Percentiles rank a stretch among this genome's conserved stretches.
phyloP scores from a whole-genome alignment of 169 alveolate genomes.

The Plasmodium cynomolgi region DNA sequence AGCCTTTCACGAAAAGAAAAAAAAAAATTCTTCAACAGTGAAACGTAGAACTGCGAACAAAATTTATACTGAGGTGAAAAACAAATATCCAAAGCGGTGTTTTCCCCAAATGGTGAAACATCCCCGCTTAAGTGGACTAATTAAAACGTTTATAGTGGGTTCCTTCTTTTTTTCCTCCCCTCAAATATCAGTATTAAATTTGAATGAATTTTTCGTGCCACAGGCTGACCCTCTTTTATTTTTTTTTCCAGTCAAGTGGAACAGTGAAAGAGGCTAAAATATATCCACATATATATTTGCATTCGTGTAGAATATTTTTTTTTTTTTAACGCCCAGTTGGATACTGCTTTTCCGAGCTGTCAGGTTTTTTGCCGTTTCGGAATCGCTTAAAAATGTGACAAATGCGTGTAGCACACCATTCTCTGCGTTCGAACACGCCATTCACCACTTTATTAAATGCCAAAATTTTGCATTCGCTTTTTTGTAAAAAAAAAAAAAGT shows the following conservation, averaged over 20 bases:
- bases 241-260: background rate
- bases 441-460: slow-evolving; percentile 48
- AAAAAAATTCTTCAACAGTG: background rate
- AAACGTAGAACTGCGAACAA: background rate
- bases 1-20: background rate
- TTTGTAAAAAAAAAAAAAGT: background rate
- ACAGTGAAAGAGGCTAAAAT: background rate
- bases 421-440: background rate
- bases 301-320: background rate
- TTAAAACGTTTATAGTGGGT: background rate
- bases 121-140: background rate
- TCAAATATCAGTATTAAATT: background rate
- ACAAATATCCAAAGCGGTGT: background rate
- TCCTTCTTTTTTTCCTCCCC: background rate
- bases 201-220: background rate
- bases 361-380: background rate
- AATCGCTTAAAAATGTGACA: background rate
- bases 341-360: background rate
- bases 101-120: background rate
- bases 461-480: background rate
- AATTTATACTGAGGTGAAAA: background rate
- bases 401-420: background rate
- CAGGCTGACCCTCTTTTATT: background rate
- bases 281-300: background rate
- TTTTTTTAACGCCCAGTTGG: background rate